Base-by-base conservation (phyloP, 2,329 filamentous ascomycete genomes). In the Scedosporium aurantiacum region DNA sequence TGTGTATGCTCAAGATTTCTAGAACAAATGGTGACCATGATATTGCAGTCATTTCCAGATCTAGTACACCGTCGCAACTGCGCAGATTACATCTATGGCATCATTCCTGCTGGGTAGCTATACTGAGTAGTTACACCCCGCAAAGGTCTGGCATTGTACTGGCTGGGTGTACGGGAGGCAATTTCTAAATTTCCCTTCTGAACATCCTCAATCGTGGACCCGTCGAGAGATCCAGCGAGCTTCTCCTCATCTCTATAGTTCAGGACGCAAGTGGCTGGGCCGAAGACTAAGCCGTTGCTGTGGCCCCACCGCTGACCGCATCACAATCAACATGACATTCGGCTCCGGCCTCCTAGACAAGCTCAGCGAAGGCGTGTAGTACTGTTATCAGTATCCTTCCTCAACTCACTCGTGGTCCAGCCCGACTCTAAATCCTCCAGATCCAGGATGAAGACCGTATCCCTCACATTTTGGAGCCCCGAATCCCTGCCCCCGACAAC, bases 371-470 rank as follows among this genome's bases (percentile, higher is more conserved):
- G 28, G 14, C n/a, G 25, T 37, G 18, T 21, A 18, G 2, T 47
- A 6, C 8, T 21, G n/a, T 21, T 47, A 16, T 18, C 18, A 21
- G 43, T 16, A 1, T 7, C n/a, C 7, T 21, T 21, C 8, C n/a
- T 47, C n/a, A 7, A 21, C n/a, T 60, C 54, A 8, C 65, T 68
- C 1, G 66, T 68, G 0, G 10, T 62, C 74, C 73, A 75, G 4
- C 68, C 68, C 2, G 58, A 47, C 8, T 63, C 58, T 5, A 67
- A 50, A 8, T 69, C 52, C 1, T 64, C 62, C 0, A 77, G 64
- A 43, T 75, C 69, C 1, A 76, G 65, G 0, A 66, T 62, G 57
- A 72, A 76, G 0, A 74, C 73, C 0, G 70, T 74, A 27, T 72
- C 70, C 7, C 66, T 66, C 16, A 70, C 67, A 32, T 73, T 72